phyloP scores from a whole-genome alignment of 129 eudicot species.

The Lactuca saligna region DNA sequence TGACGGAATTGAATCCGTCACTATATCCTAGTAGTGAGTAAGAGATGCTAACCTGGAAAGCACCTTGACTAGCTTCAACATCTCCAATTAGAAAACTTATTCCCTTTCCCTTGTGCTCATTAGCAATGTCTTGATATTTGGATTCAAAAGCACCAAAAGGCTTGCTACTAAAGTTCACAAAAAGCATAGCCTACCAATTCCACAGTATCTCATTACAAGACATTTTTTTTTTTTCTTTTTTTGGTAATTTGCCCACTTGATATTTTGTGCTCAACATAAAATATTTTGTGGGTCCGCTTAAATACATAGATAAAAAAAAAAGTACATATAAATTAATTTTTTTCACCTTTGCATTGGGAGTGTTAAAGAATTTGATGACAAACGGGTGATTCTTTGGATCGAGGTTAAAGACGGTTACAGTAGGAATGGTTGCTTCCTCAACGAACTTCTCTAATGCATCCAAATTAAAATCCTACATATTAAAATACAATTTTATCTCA shows the following conservation, averaged over 20 bases:
- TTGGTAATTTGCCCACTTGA: too few relatives aligned
- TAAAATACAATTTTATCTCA: background rate
- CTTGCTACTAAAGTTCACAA: constrained; percentile 62
- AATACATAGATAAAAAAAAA: background rate
- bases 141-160: constrained; percentile 62
- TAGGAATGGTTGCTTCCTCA: constrained; percentile 72
- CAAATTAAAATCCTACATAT: constrained; percentile 67
- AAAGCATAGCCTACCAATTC: constrained; percentile 70
- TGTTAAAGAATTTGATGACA: constrained; percentile 71
- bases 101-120: constrained; percentile 69
- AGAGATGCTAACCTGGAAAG: constrained; percentile 65
- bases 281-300: background rate
- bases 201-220: constrained; percentile 19
- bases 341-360: constrained; percentile 67
- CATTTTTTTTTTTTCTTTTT: too few relatives aligned
- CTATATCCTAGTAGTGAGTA: background rate
- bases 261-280: background rate
- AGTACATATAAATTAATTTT: background rate
- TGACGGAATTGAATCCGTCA: too few relatives aligned
- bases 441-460: constrained; percentile 69
- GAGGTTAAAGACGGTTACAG: constrained; percentile 63
- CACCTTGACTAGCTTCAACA: constrained; percentile 74
- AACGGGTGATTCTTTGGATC: constrained; percentile 84
- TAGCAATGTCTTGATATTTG: constrained; percentile 69
- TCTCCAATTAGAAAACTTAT: constrained; percentile 80